Conservation (phyloP, 331 rosid species). For the Dryas integrifolia region DNA sequence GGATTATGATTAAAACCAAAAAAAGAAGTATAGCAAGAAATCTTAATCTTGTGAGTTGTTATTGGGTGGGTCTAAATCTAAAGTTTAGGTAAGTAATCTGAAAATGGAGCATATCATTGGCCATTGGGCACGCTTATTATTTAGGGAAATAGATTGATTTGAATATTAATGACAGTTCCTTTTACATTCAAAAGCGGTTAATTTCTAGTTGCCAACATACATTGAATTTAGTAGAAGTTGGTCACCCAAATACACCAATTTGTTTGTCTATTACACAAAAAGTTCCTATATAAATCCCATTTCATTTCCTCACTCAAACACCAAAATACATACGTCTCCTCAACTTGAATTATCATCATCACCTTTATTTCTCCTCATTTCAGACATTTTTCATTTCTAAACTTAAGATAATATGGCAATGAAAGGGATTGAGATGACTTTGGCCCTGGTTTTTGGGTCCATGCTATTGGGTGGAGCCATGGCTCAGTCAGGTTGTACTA, state of each 20-base stretch:
- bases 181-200: background rate
- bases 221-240: conserved; percentile 35
- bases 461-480: conserved; percentile 29
- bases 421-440: conserved; percentile 27
- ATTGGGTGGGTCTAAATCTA: background rate
- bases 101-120: background rate
- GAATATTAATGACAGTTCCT: background rate
- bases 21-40: too few species aligned
- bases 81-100: conserved; percentile 7
- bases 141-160: background rate
- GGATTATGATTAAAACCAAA: too few species aligned
- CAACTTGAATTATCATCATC: background rate
- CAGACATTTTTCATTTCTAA: background rate
- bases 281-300: conserved; percentile 25
- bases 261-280: conserved; percentile 6
- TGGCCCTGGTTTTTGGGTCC: conserved; percentile 35
- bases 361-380: background rate
- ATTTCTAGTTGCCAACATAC: conserved; percentile 15
- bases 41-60: too few species aligned
- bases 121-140: background rate
- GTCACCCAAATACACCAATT: conserved; percentile 48
- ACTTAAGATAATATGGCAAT: conserved; percentile 28
- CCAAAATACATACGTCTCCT: background rate
- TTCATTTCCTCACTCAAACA: conserved; percentile 1
- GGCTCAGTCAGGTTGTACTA: conserved; percentile 61